Percentiles rank a stretch among this genome's conserved stretches.
Conservation (phyloP, 768 basidiomycete genomes). For the Agaricus sinodeliciosus region DNA sequence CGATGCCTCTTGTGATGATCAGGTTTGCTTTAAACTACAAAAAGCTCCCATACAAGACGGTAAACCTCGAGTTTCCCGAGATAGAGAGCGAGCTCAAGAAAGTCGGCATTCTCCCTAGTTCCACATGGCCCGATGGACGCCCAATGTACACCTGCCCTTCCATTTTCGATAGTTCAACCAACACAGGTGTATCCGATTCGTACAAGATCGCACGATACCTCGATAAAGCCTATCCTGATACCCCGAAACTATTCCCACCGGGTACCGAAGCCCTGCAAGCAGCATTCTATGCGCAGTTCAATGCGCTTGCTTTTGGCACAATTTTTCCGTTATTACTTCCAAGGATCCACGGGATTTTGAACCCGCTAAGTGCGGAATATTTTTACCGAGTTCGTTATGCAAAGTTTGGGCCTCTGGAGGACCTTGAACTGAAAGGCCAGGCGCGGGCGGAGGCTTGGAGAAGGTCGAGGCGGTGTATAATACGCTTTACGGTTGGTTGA, state of each 20-base stretch:
- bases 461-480: constrained; percentile 6
- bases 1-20: not conserved
- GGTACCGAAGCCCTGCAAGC: constrained; percentile 25
- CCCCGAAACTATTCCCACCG: constrained; percentile 24
- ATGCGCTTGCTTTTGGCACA: constrained; percentile 10
- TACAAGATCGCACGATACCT: constrained; percentile 35
- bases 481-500: constrained; percentile 7
- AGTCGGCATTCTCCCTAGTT: constrained; percentile 23
- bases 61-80: constrained; percentile 37
- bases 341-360: not conserved
- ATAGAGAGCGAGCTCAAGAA: constrained; percentile 23
- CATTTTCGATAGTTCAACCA: constrained; percentile 34
- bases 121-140: constrained; percentile 17
- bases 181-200: constrained; percentile 27
- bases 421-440: constrained; percentile 5
- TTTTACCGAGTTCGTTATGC: not conserved
- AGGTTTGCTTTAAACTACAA: constrained; percentile 10
- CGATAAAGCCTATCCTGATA: constrained; percentile 33
- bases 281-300: constrained; percentile 18
- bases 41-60: constrained; percentile 22
- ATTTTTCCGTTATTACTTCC: constrained; percentile 9
- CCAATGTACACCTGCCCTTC: constrained; percentile 34
- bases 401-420: not conserved
- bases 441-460: not conserved
- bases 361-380: constrained; percentile 6